Percentiles rank a stretch among this genome's conserved stretches.
These are phyloP conservation scores for Clitocybe nebularis DNA, from an alignment of 1,284 basidiomycete genomes.

Conservation along the genomic window DNA sequence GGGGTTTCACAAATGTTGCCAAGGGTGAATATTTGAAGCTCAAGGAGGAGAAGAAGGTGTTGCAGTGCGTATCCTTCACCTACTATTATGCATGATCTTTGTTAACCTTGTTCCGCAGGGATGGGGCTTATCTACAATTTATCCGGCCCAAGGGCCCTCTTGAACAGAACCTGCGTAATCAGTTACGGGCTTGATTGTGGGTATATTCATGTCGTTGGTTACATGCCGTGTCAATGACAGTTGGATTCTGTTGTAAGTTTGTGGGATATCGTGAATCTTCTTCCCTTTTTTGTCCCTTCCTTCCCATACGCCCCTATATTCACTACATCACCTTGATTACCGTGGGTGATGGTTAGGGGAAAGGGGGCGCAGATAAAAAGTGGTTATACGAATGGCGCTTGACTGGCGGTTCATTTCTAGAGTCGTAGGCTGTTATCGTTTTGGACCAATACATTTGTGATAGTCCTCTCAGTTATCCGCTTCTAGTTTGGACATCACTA, in stretches of 20 bases:
- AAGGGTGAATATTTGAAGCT: conserved; percentile 87
- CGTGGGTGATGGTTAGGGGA: conserved; percentile 77
- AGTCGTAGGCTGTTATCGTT: conserved; percentile 3
- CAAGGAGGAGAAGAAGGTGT: conserved; percentile 85
- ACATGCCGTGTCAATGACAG: conserved; percentile 7
- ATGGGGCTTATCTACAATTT: conserved; percentile 86
- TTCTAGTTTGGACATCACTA: no score
- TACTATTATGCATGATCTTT: conserved; percentile 1
- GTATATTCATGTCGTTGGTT: conserved; percentile 13
- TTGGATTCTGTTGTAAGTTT: background rate
- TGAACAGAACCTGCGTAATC: conserved; percentile 80
- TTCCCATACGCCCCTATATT: conserved; percentile 50
- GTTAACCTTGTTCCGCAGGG: conserved; percentile 42
- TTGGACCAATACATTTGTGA: conserved; percentile 1
- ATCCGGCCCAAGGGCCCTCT: conserved; percentile 85
- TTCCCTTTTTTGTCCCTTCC: conserved; percentile 7
- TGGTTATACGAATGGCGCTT: conserved; percentile 3
- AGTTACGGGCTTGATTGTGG: conserved; percentile 61
- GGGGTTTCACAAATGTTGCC: conserved; percentile 96
- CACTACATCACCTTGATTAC: conserved; percentile 62
- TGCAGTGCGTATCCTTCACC: conserved; percentile 59
- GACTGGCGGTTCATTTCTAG: background rate
- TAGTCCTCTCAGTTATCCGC: background rate
- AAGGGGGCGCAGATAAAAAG: conserved; percentile 65
- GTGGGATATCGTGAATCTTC: background rate